Evolutionary conservation across 495 filamentous ascomycete genomes (phyloP), one percentile per base, ranked within the genome.

Genomic region (Chaetomium tenue): DNA sequence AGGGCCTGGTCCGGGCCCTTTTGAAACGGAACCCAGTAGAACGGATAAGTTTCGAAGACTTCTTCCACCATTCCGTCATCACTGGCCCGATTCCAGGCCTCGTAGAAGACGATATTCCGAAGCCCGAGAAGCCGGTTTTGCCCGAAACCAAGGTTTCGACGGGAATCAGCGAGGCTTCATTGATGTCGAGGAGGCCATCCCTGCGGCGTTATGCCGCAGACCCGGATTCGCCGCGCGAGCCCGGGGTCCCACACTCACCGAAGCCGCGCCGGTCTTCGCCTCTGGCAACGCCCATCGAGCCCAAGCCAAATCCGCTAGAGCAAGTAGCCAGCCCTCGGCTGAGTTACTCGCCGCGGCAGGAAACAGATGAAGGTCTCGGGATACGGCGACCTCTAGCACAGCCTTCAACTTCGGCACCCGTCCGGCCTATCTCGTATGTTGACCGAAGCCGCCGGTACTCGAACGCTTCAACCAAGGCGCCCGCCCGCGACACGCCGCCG

Each of bases 1-100:
- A 96, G 74, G 80, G 79, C n/a, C 72, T 97, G 30, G 91, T 98
- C 59, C 86, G 90, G 15, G 80, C 77, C 16, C 84, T 98, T 25
- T 74, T 98, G 66, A 96, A 93, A 79, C 87, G 90, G 57, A 91
- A 87, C 51, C 92, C 94, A 0, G 84, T 89, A 2, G 91, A 96
- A 67, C 82, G 94, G 46, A 84, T 96, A 76, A 87, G 83, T 48
- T 98, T 96, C 66, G 82, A 88, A 13, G 83, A 88, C 40, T 93
- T 96, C 70, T 97, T 98, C 74, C 77, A 78, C 20, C 84, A 90
- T 68, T 72, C 81, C 58, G 87, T 96, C 40, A 85, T 98, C 58
- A 85, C 82, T 25, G 87, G 85, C 40, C 84, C 87, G 1, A 98
- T 98, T 66, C 94, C 94, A 3, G 91, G 88, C 15, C 78, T 97